Evolutionary conservation across 345 rosid species (phyloP).

Genomic region (Lepidium aucheri): DNA sequence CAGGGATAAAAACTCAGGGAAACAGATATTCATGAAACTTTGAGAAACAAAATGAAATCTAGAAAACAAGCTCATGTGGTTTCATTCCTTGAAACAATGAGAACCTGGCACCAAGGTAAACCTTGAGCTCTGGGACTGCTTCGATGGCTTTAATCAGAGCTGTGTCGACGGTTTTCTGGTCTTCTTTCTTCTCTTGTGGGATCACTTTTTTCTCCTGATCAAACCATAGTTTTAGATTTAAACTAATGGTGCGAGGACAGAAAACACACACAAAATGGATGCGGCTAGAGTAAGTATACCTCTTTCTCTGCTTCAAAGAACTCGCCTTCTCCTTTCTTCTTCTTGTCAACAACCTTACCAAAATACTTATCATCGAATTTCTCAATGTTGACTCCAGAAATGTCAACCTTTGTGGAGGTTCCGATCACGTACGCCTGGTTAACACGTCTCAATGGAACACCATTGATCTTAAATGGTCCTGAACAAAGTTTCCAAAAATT

Average conservation of each 20-base stretch:
- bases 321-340: conserved; percentile 70
- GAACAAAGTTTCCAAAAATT: not conserved
- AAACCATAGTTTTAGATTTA: not conserved
- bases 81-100: conserved; percentile 76
- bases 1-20: conserved; percentile 1
- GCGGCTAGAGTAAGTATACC: conserved; percentile 22
- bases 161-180: conserved; percentile 66
- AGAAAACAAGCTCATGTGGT: conserved; percentile 79
- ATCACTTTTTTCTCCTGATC: conserved; percentile 54
- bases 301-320: conserved; percentile 78
- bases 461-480: conserved; percentile 81
- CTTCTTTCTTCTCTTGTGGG: conserved; percentile 76
- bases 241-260: not conserved
- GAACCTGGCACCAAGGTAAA: conserved; percentile 79
- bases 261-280: not conserved
- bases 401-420: conserved; percentile 66
- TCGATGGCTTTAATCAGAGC: conserved; percentile 57
- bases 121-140: conserved; percentile 61
- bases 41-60: conserved; percentile 16
- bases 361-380: conserved; percentile 59
- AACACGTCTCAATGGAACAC: conserved; percentile 63
- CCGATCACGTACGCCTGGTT: conserved; percentile 61
- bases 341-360: conserved; percentile 64
- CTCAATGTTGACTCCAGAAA: conserved; percentile 41
- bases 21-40: conserved; percentile 10